Evolutionary conservation across 163 green algal genomes (phyloP), one percentile per base, ranked within the genome.

Genomic region (Smithsoniella earleae): DNA sequence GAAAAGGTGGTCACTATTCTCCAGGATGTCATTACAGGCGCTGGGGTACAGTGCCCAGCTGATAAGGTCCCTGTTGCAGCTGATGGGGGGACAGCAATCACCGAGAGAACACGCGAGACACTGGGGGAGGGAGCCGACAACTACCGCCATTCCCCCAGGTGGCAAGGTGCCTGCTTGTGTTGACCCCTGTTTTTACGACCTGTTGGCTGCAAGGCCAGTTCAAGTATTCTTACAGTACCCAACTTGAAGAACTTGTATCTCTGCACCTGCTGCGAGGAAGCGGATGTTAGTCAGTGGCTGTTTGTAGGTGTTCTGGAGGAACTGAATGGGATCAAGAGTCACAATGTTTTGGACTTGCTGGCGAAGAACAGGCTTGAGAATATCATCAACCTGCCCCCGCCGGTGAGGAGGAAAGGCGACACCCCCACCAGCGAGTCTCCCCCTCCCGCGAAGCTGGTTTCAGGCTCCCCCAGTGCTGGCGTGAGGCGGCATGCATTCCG

Each of bases 221-320:
- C n/a, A n/a, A n/a, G n/a, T n/a, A n/a, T n/a, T n/a, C n/a, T n/a
- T n/a, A n/a, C n/a, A n/a, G n/a, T n/a, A n/a, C n/a, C n/a, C n/a
- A n/a, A n/a, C n/a, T n/a, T n/a, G n/a, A n/a, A n/a, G n/a, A n/a
- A n/a, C n/a, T n/a, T n/a, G n/a, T n/a, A n/a, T n/a, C n/a, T n/a
- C n/a, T n/a, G n/a, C n/a, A n/a, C n/a, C n/a, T n/a, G n/a, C n/a
- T n/a, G n/a, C n/a, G n/a, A n/a, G n/a, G n/a, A n/a, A n/a, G n/a
- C n/a, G n/a, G n/a, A n/a, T n/a, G n/a, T n/a, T n/a, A n/a, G n/a
- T n/a, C n/a, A n/a, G n/a, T n/a, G n/a, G n/a, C n/a, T n/a, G n/a
- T n/a, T n/a, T 64, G 49, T 27, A 64, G 49, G 58, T n/a, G 58
- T 69, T n/a, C 58, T 69, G 25, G n/a, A 69, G 58, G 58, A 69